These are phyloP conservation scores for Coniochaeta ligniaria DNA, from an alignment of 2,329 filamentous ascomycete species.

Conservation along the genomic window DNA sequence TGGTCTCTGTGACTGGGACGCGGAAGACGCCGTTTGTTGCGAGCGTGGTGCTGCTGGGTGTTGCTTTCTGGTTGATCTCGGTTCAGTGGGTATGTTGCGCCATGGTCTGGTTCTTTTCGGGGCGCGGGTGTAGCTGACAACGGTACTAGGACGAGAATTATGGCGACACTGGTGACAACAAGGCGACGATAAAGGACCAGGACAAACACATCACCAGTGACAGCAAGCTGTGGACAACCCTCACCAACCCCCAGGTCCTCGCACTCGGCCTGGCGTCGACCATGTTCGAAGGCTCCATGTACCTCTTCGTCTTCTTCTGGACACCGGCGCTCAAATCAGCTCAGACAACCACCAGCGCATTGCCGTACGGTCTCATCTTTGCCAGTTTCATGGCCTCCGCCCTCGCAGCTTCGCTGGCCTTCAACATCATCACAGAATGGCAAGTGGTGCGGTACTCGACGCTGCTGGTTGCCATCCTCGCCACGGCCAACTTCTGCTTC, in stretches of 20 bases:
- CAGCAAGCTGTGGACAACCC: slow-evolving; percentile 12
- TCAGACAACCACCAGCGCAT: slow-evolving; percentile 17
- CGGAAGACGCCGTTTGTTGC: slow-evolving; percentile 46
- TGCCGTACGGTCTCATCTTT: slow-evolving; percentile 43
- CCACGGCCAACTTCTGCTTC: slow-evolving; percentile 23
- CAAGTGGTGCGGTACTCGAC: slow-evolving; percentile 27
- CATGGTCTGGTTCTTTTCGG: background rate
- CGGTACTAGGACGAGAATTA: background rate
- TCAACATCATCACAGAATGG: slow-evolving; percentile 23
- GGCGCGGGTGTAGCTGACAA: background rate
- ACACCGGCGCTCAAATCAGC: slow-evolving; percentile 42
- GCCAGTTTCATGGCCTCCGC: slow-evolving; percentile 49
- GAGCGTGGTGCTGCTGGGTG: slow-evolving; percentile 22
- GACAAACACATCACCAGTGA: slow-evolving; percentile 16
- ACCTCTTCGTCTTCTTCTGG: slow-evolving; percentile 58
- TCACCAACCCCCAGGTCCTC: slow-evolving; percentile 39
- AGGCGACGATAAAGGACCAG: background rate
- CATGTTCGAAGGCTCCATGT: slow-evolving; percentile 55
- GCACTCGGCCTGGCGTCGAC: slow-evolving; percentile 44
- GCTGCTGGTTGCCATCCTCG: slow-evolving; percentile 10
- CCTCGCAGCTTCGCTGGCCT: slow-evolving; percentile 45
- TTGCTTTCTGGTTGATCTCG: slow-evolving; percentile 17
- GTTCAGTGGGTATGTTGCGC: slow-evolving; percentile 33
- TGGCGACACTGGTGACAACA: background rate
- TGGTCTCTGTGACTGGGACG: slow-evolving; percentile 38